Evolutionary conservation across 805 yeast species (phyloP).

Genomic region (Metschnikowia arizonensis): DNA sequence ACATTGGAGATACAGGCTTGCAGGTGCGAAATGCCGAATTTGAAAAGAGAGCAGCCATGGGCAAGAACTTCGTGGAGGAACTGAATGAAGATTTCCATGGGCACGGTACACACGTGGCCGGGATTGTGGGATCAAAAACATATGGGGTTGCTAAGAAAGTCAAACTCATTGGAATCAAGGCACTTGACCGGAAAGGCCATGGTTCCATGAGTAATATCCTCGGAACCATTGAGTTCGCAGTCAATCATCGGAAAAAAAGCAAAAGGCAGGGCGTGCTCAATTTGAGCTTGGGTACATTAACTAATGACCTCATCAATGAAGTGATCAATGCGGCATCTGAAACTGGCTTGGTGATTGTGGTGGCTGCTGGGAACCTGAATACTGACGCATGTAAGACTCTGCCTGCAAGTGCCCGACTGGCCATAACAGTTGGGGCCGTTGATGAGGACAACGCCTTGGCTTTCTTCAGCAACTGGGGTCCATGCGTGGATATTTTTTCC

Average conservation of each 20-base stretch:
- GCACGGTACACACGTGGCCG: conserved; percentile 59
- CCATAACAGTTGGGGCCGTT: conserved; percentile 84
- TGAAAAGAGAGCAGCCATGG: conserved; percentile 12
- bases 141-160: conserved; percentile 49
- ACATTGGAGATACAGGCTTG: conserved; percentile 19
- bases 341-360: conserved; percentile 68
- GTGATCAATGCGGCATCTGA: conserved; percentile 74
- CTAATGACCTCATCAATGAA: conserved; percentile 60
- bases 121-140: conserved; percentile 46
- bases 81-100: conserved; percentile 40
- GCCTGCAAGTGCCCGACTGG: conserved; percentile 73
- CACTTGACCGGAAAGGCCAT: conserved; percentile 61
- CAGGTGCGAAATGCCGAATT: conserved; percentile 13
- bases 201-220: conserved; percentile 67
- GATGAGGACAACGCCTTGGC: conserved; percentile 69
- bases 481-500: conserved; percentile 84
- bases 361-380: conserved; percentile 84
- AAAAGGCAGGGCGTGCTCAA: conserved; percentile 60
- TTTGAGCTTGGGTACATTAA: conserved; percentile 73
- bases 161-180: conserved; percentile 61
- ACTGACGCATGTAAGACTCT: conserved; percentile 77
- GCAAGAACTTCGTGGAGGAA: conserved; percentile 16
- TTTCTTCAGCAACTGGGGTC: conserved; percentile 84
- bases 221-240: conserved; percentile 64
- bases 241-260: conserved; percentile 45